Evolutionary conservation across 1,284 basidiomycete genomes (phyloP), one percentile per base, ranked within the genome.

Genomic region (Cryptococcus deneoformans): DNA sequence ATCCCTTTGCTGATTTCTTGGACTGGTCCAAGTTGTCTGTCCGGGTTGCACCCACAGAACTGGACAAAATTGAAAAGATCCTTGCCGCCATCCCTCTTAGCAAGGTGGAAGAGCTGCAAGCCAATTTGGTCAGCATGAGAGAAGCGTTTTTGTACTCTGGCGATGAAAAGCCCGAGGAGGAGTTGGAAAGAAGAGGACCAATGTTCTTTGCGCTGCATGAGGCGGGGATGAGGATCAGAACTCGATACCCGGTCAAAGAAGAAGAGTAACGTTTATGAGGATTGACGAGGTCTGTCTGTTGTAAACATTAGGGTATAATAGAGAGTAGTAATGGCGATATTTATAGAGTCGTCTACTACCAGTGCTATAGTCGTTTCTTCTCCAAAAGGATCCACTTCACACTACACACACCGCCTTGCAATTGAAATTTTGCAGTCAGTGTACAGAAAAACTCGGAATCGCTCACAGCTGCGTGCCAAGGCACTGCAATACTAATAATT

Each of bases 141-240:
- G 79, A 80, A 20, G 79, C 77, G n/a, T 80, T 80, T 80, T 47
- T 81, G 34, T 80, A 80, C 60, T 63, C 77, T 10, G 59, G 59
- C 3, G 76, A 78, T 60, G 77, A 76, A 58, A 34, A 52, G 37
- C 69, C 71, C 8, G 68, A 74, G 56, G 73, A 70, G 14, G 76
- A 77, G 62, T 59, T 77, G 37, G 48, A 62, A 20, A 67, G 72
- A 48, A 64, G 67, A 42, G 78, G 78, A 8, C 78, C 78, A n/a
- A 66, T 80, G 59, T 80, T 70, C 63, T 79, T 75, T 59, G 72
- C 73, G 9, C 52, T 80, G 42, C 78, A 79, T 52, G 73, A 71
- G 57, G 76, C 78, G 20, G 67, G 71, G 35, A 73, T 79, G 72
- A 68, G 77, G 46, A 39, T 79, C 52, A 67, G 70, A 46, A 73